Evolutionary conservation across 208 protist genomes (phyloP).

Genomic region (Trichomonas vaginalis): DNA sequence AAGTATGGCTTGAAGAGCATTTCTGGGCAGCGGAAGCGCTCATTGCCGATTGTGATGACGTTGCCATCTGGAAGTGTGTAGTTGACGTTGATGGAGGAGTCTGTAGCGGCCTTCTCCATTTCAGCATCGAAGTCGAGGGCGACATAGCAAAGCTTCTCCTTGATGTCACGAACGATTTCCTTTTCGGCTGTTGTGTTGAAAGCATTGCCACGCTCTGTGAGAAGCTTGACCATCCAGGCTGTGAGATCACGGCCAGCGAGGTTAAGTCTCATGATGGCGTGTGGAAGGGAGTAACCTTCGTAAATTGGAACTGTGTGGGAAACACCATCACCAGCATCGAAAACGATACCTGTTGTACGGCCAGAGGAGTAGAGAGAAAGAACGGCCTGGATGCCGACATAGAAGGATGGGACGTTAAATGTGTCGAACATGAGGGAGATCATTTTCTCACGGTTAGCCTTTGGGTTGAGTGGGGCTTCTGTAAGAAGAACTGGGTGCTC

Average conservation of each 20-base stretch:
- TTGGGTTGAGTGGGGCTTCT: conserved; percentile 66
- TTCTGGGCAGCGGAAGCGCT: conserved; percentile 14
- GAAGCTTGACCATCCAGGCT: too few species aligned
- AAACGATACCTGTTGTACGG: conserved; percentile 66
- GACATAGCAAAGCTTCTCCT: conserved; percentile 57
- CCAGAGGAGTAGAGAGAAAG: conserved; percentile 71
- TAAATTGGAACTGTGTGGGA: too few species aligned
- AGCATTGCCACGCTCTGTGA: too few species aligned
- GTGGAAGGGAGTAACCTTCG: too few species aligned
- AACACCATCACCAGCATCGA: too few species aligned
- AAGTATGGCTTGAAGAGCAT: too few species aligned
- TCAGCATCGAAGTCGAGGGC: too few species aligned
- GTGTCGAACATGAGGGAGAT: conserved; percentile 75
- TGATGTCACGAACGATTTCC: conserved; percentile 56
- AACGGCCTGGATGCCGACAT: conserved; percentile 58
- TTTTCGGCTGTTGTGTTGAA: conserved; percentile 47
- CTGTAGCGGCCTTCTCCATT: too few species aligned
- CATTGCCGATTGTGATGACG: conserved; percentile 23
- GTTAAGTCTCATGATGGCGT: too few species aligned
- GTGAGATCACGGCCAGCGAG: too few species aligned
- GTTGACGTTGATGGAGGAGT: too few species aligned
- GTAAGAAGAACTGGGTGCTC: too few species aligned
- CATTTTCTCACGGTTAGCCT: conserved; percentile 73
- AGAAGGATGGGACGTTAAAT: conserved; percentile 62
- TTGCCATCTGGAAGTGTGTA: conserved; percentile 56